Evolutionary conservation across 2,329 filamentous ascomycete genomes (phyloP), one percentile per base, ranked within the genome.

Genomic region (Didymella pinodella): DNA sequence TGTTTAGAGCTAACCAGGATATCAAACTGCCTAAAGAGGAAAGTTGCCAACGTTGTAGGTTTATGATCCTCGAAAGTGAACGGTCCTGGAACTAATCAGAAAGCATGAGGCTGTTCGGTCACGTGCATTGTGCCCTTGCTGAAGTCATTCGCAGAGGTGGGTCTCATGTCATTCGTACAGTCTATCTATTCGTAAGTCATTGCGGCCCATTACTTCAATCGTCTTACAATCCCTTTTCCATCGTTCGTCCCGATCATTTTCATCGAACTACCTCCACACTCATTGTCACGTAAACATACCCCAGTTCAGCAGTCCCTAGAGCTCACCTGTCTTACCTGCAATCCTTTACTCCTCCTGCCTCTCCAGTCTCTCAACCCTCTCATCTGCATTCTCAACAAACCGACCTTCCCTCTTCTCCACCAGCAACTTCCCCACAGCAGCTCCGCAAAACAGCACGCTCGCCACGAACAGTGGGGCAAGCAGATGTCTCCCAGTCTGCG

Each of bases 321-420:
- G 2, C 6, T 5, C 26, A 20, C 25, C 2, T 10, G 0, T 29
- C 44, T 20, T 8, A 20, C 14, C 12, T 14, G 5, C 16, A 14
- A 3, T 12, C n/a, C 4, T 22, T 14, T 47, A 48, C 14, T 54
- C 31, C 41, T 51, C 57, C 16, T 51, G 48, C 31, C 53, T 49
- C 38, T 48, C 34, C 52, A 60, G 14, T 7, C 53, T 60, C 18
- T 47, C 57, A 40, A 60, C 44, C n/a, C 57, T 53, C 45, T 60
- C 48, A 48, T 60, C 52, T 3, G 57, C 36, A n/a, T 5, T 56
- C 44, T 56, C 52, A 11, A 48, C 12, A 34, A 28, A 53, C 12
- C 28, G 45, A 2, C 16, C 43, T 40, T 55, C 47, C 14, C 38
- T 48, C 36, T 46, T 52, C 44, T 53, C 49, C 7, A 38, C 14